Base-by-base conservation (phyloP, 331 rosid species). In the Acacia pycnantha region DNA sequence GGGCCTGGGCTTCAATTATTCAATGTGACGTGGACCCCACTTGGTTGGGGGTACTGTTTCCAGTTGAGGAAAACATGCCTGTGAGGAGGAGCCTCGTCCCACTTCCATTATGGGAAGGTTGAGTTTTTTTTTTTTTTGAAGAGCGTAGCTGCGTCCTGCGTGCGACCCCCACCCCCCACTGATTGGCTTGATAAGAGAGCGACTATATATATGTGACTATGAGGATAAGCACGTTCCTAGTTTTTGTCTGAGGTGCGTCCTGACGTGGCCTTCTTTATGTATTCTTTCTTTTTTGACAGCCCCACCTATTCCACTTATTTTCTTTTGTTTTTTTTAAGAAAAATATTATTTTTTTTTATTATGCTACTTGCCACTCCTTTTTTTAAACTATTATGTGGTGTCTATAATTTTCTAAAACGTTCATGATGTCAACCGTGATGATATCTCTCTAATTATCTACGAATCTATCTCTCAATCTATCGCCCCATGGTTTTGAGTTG, bases 1-100 rank as follows among this genome's bases (percentile, higher is more conserved):
- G 94, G 97, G 93, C 92, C 97, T 94, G 96, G 94, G 93, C 95
- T 70, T 86, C 81, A 68, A 85, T 88, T 77, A 90, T 90, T 90
- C 74, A 82, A 66, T 16, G 73, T 8, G 59, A 48, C 22, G 54
- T 41, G 33, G 62, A 92, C 87, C 91, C 97, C 89, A 90, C 89
- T 31, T 26, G 12, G 15, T 2, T 13, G 68, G 50, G 50, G 78
- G 82, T 44, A 86, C 80, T 84, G 88, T 90, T 90, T 92, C 92
- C 86, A 81, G 83, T 84, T 89, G 86, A 18, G 92, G 88, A 81
- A 92, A 84, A 54, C 79, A 83, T 76, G 67, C 66, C 79, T 43
- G 18, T 72, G 56, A 58, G 65, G 72, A 18, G 16, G 59, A 76
- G 86, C 92, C 91, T 92, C 92, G 98, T 91, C 92, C 88, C 92